Conservation (phyloP, 2,329 filamentous ascomycete genomes). For the Hirsutella minnesotensis region DNA sequence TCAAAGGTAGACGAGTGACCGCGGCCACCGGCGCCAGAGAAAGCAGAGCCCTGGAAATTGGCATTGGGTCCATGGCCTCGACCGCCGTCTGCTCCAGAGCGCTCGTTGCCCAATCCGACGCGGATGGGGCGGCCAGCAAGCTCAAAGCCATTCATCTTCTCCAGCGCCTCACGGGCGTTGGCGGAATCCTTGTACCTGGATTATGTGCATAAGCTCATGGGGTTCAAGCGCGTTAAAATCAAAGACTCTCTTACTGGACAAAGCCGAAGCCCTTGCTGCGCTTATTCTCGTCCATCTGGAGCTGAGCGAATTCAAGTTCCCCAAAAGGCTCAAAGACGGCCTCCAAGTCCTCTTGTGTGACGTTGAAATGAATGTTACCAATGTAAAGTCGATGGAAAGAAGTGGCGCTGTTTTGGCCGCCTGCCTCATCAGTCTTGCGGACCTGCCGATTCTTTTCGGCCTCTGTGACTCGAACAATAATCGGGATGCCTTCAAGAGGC, state of each 20-base stretch:
- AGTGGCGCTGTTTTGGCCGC: constrained; percentile 67
- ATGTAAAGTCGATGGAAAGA: constrained; percentile 98
- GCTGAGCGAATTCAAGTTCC: constrained; percentile 91
- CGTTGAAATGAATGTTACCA: constrained; percentile 98
- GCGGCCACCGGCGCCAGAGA: constrained; percentile 81
- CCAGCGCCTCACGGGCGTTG: constrained; percentile 85
- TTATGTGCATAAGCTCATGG: background rate
- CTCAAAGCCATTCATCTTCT: constrained; percentile 99
- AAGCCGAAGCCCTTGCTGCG: constrained; percentile 95
- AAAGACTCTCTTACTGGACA: constrained; percentile 66
- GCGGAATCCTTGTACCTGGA: constrained; percentile 75
- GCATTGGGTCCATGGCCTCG: constrained; percentile 71
- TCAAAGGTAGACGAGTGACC: constrained; percentile 81
- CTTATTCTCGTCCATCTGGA: constrained; percentile 89
- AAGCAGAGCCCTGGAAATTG: constrained; percentile 78
- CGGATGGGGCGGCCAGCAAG: constrained; percentile 93
- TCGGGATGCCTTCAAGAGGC: constrained; percentile 94
- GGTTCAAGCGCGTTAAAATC: background rate
- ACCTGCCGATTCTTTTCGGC: constrained; percentile 98
- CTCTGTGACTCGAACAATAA: constrained; percentile 96
- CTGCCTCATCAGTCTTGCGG: constrained; percentile 62
- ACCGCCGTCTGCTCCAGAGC: constrained; percentile 94
- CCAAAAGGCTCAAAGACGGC: constrained; percentile 97
- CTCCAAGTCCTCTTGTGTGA: constrained; percentile 90
- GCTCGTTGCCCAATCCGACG: constrained; percentile 98